These are phyloP conservation scores for Puccinia hordei DNA, from an alignment of 1,284 basidiomycete genomes.

Conservation along the genomic window DNA sequence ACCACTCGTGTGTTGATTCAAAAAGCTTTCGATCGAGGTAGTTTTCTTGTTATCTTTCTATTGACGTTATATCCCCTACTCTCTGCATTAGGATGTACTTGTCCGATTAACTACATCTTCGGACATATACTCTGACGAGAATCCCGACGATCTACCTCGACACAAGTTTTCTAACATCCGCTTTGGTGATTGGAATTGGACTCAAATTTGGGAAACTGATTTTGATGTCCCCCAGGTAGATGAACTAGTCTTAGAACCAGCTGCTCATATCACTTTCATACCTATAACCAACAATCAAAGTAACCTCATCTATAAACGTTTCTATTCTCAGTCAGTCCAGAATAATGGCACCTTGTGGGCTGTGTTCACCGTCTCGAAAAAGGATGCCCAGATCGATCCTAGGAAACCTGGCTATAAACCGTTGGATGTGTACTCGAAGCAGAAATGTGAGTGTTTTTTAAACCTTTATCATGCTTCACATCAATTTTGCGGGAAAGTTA, in stretches of 20 bases:
- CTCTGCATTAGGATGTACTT: constrained; percentile 64
- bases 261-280: constrained; percentile 1
- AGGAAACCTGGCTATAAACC: constrained; percentile 64
- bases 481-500: neutral
- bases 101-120: constrained; percentile 73
- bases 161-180: constrained; percentile 80
- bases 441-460: constrained; percentile 71
- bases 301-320: neutral
- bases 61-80: neutral
- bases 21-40: neutral
- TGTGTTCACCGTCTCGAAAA: constrained; percentile 76
- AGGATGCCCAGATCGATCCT: constrained; percentile 70
- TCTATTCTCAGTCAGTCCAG: constrained; percentile 65
- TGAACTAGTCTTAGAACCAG: constrained; percentile 54
- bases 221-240: constrained; percentile 72
- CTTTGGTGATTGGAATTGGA: constrained; percentile 77
- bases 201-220: constrained; percentile 68
- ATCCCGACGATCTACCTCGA: constrained; percentile 66
- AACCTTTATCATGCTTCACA: neutral
- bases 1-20: constrained; percentile 54
- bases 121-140: constrained; percentile 63
- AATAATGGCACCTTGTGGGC: constrained; percentile 78
- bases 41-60: neutral
- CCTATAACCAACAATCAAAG: neutral
- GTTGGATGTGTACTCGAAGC: constrained; percentile 70